Evolutionary conservation across 202 grass and related monocot species (phyloP).

Genomic region (Carex arenaria): DNA sequence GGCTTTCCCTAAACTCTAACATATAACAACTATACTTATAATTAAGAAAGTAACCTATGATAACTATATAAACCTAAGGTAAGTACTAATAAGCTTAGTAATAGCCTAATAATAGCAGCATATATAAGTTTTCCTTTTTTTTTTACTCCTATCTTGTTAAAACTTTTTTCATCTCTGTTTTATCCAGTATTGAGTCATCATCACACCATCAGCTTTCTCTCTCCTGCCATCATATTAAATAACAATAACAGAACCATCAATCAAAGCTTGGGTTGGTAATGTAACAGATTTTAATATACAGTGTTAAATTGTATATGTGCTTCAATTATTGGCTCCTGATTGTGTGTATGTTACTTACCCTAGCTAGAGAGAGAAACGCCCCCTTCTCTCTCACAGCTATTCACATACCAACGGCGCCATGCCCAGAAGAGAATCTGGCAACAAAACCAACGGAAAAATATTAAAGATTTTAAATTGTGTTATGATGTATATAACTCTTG

Average conservation of each 20-base stretch:
- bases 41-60: constrained; percentile 31
- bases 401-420: constrained; percentile 74
- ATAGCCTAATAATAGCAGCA: constrained; percentile 24
- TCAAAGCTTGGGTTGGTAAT: constrained; percentile 12
- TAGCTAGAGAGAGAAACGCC: constrained; percentile 19
- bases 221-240: constrained; percentile 27
- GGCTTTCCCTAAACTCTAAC: constrained; percentile 28
- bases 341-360: constrained; percentile 21
- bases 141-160: constrained; percentile 28
- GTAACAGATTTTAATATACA: constrained; percentile 9
- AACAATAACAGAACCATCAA: constrained; percentile 21
- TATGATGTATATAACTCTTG: background rate
- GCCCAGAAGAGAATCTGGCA: constrained; percentile 55
- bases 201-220: constrained; percentile 26
- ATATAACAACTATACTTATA: constrained; percentile 22
- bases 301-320: background rate
- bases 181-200: constrained; percentile 27
- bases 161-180: constrained; percentile 10
- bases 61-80: constrained; percentile 32
- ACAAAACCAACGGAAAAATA: constrained; percentile 3
- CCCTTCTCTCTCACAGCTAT: constrained; percentile 16
- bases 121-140: constrained; percentile 23
- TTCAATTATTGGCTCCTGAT: constrained; percentile 23
- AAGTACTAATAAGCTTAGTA: constrained; percentile 25
- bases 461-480: background rate